Percentiles rank a stretch among this genome's conserved stretches.
Evolutionary conservation across 2,329 filamentous ascomycete species (phyloP).

Genomic region (Sarocladium oryzae): DNA sequence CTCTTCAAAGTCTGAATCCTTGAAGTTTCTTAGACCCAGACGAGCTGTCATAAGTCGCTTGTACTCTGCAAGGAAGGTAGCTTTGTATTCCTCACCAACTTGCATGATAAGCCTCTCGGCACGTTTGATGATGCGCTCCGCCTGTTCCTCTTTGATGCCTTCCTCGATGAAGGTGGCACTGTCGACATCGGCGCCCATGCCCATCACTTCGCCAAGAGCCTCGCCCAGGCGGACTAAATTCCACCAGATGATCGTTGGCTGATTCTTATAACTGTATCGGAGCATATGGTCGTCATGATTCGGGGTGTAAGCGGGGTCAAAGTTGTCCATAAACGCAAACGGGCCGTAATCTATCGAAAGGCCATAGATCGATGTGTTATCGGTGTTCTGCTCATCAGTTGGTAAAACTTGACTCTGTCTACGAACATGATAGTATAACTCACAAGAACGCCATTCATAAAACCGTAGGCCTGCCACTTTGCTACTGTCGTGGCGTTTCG

Average conservation of each 20-base stretch:
- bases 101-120: slow-evolving; percentile 80
- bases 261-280: slow-evolving; percentile 87
- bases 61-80: slow-evolving; percentile 84
- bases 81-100: slow-evolving; percentile 80
- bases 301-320: slow-evolving; percentile 89
- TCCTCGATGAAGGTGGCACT: slow-evolving; percentile 62
- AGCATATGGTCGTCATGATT: slow-evolving; percentile 91
- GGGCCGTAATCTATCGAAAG: slow-evolving; percentile 92
- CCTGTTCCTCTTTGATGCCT: slow-evolving; percentile 59
- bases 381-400: slow-evolving; percentile 59
- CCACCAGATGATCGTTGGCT: slow-evolving; percentile 98
- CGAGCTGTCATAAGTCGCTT: slow-evolving; percentile 75
- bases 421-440: slow-evolving; percentile 9
- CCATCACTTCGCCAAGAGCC: slow-evolving; percentile 79
- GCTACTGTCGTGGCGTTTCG: slow-evolving; percentile 85
- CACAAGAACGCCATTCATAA: slow-evolving; percentile 89
- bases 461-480: slow-evolving; percentile 96
- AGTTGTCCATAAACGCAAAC: slow-evolving; percentile 96
- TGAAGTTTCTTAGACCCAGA: slow-evolving; percentile 65
- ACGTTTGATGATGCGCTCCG: slow-evolving; percentile 60
- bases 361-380: slow-evolving; percentile 89
- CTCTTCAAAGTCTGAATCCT: slow-evolving; percentile 69
- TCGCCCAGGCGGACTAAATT: slow-evolving; percentile 90
- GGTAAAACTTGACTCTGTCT: not conserved
- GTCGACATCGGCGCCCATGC: slow-evolving; percentile 67